phyloP scores from a whole-genome alignment of 495 filamentous ascomycete species.

The Xeromyces bisporus region DNA sequence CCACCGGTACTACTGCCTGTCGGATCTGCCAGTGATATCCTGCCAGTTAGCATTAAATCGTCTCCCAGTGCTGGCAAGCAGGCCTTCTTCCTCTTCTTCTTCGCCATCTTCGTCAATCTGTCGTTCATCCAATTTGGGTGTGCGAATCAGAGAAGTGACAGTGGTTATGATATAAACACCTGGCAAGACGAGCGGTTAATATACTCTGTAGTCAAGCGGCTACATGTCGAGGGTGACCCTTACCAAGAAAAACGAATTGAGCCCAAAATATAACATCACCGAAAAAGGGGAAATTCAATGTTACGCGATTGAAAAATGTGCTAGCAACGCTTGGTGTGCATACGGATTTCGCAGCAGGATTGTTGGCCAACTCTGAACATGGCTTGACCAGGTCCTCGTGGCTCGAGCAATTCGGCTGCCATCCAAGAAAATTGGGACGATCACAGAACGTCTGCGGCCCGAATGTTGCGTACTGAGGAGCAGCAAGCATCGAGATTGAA shows the following conservation, averaged over 20 bases:
- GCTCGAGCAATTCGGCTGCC: constrained; percentile 66
- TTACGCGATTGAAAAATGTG: constrained; percentile 84
- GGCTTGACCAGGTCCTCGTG: constrained; percentile 52
- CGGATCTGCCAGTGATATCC: constrained; percentile 51
- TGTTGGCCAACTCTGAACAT: constrained; percentile 58
- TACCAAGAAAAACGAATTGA: constrained; percentile 77
- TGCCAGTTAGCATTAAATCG: constrained; percentile 75
- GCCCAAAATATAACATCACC: constrained; percentile 90
- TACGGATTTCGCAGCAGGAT: constrained; percentile 44
- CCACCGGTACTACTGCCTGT: too few species aligned
- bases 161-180: constrained; percentile 65
- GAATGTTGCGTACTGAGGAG: constrained; percentile 87
- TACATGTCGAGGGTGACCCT: constrained; percentile 1
- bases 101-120: constrained; percentile 77
- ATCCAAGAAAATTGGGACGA: constrained; percentile 35
- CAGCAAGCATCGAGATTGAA: constrained; percentile 73
- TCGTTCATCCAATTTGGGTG: constrained; percentile 55
- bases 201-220: not conserved
- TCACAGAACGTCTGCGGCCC: constrained; percentile 90
- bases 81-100: constrained; percentile 85
- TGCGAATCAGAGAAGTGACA: constrained; percentile 56
- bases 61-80: constrained; percentile 65
- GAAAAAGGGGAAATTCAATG: constrained; percentile 92
- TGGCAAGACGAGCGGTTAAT: constrained; percentile 7
- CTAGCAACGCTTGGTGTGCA: constrained; percentile 84